Evolutionary conservation across 345 rosid genomes (phyloP), one percentile per base, ranked within the genome.

Genomic region (Salix arbutifolia): DNA sequence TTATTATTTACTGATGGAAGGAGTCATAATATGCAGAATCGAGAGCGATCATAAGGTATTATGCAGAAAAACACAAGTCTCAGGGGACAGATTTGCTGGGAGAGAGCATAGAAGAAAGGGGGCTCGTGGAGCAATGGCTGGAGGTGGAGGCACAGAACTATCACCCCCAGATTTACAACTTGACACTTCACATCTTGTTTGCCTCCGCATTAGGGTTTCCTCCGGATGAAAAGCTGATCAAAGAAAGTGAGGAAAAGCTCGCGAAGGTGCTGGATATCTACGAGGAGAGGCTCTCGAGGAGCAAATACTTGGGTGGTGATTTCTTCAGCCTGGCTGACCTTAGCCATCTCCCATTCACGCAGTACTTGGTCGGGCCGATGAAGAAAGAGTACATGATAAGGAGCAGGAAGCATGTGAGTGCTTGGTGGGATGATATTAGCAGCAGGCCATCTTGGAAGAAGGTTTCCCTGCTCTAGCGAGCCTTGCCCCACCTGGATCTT

Each of bases 301-400:
- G 81, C 86, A 83, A 88, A 84, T 92, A 92, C 82, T 74, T 90
- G 38, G 96, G 87, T 4, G 94, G 95, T 1, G 90, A 87, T 73
- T 91, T 86, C 85, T 83, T 91, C 64, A 88, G 91, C 83, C 75
- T 91, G 30, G 95, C 97, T 31, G 94, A 92, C 75, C 81, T 88
- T 19, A 88, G 92, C 75, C 87, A 91, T 84, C 85, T 92, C 2
- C 92, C 94, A 0, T 86, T 86, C 61, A 87, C 90, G 3, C 85
- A 91, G 17, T 87, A 86, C 80, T 67, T 92, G 87, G 87, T 92
- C 25, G 90, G 89, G 31, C 85, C 78, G 1, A 83, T 88, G 64
- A 77, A 80, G 33, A 89, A 86, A 77, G 85, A 83, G 77, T 71
- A 86, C 67, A 7, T 91, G 91, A 86, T 89, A 38, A 81, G 80